Evolutionary conservation across 139 green algal species (phyloP).

Genomic region (Raphidocelis subcapitata): DNA sequence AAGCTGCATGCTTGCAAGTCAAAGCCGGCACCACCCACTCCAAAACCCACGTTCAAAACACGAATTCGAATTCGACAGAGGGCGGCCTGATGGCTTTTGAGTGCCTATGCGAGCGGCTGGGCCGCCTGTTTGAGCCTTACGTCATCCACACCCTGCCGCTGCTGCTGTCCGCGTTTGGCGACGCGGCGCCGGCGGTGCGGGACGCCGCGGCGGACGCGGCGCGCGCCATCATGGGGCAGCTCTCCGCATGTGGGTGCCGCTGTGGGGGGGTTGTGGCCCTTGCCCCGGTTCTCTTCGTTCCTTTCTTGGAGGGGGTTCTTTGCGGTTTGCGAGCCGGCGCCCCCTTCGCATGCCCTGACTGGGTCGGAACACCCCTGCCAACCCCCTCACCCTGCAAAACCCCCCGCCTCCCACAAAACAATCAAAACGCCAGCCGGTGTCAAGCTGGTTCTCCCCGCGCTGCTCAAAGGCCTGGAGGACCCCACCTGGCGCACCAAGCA

Average conservation of each 20-base stretch:
- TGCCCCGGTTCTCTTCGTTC: background rate
- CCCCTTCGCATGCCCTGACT: too few relatives aligned
- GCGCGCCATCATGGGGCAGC: conserved; percentile 91
- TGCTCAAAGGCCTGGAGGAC: conserved; percentile 90
- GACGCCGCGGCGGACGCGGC: conserved; percentile 72
- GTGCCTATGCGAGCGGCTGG: conserved; percentile 89
- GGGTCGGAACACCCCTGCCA: background rate
- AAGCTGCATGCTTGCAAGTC: too few relatives aligned
- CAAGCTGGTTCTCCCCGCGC: conserved; percentile 92
- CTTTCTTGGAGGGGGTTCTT: too few relatives aligned
- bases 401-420: too few relatives aligned
- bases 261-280: too few relatives aligned
- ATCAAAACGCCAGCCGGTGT: conserved; percentile 65
- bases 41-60: too few relatives aligned
- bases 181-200: conserved; percentile 59
- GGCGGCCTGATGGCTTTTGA: conserved; percentile 92
- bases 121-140: conserved; percentile 99
- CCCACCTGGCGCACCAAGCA: conserved; percentile 93
- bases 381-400: too few relatives aligned
- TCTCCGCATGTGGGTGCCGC: conserved; percentile 67
- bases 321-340: too few relatives aligned
- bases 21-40: too few relatives aligned
- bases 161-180: conserved; percentile 90
- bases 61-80: too few relatives aligned
- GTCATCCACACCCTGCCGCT: conserved; percentile 93